phyloP scores from a whole-genome alignment of 176 grass and related monocot genomes.

The Zizania latifolia region DNA sequence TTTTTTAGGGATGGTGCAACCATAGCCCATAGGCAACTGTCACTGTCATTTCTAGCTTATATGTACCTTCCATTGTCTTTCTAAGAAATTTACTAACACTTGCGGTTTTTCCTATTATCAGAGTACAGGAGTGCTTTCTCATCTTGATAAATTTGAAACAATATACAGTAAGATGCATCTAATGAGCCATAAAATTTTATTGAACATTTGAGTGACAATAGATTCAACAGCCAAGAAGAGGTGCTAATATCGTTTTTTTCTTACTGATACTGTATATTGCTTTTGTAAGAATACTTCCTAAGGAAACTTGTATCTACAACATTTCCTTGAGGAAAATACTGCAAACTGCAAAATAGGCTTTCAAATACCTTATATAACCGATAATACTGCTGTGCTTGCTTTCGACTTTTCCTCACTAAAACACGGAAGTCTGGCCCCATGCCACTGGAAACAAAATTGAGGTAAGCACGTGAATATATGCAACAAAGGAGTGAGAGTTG shows the following conservation, averaged over 20 bases:
- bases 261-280: neutral
- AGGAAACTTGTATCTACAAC: neutral
- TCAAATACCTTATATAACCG: conserved; percentile 57
- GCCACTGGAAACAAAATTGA: conserved; percentile 40
- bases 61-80: neutral
- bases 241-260: neutral
- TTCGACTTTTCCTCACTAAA: conserved; percentile 58
- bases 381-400: conserved; percentile 64
- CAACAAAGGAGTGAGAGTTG: neutral
- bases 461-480: conserved; percentile 6
- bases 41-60: too few species aligned
- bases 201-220: too few species aligned
- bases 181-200: too few species aligned
- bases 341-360: neutral
- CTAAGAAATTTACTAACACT: neutral
- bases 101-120: neutral
- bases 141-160: too few species aligned
- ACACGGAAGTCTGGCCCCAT: conserved; percentile 72
- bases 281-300: neutral
- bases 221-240: too few species aligned
- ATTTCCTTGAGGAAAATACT: neutral
- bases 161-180: too few species aligned
- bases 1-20: neutral
- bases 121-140: too few species aligned
- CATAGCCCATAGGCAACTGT: too few species aligned